Percentiles rank a stretch among this genome's conserved stretches.
phyloP scores from a whole-genome alignment of 345 rosid genomes.

The Camelina hispida region DNA sequence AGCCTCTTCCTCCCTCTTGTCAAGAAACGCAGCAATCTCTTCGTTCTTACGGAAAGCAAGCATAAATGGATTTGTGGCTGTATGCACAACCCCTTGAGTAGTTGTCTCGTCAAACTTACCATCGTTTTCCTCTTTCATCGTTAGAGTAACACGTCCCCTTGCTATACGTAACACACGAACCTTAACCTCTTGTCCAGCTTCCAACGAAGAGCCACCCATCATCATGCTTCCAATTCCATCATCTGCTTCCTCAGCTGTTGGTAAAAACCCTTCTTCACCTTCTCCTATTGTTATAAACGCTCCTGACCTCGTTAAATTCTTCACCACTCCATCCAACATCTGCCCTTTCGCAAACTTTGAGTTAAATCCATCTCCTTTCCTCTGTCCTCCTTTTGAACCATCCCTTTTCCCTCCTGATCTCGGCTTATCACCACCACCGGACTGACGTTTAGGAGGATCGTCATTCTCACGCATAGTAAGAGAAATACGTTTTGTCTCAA shows the following conservation, averaged over 20 bases:
- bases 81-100: conserved; percentile 63
- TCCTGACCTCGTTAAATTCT: conserved; percentile 76
- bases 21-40: conserved; percentile 78
- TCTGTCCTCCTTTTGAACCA: conserved; percentile 56
- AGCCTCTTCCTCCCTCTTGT: conserved; percentile 68
- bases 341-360: conserved; percentile 80
- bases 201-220: conserved; percentile 62
- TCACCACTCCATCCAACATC: conserved; percentile 78
- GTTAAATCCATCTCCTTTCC: conserved; percentile 51
- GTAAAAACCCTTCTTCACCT: conserved; percentile 92
- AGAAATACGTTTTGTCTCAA: conserved; percentile 75
- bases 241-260: conserved; percentile 74
- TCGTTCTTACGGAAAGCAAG: conserved; percentile 76
- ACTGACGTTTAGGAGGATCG: conserved; percentile 54
- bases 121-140: conserved; percentile 76
- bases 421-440: conserved; percentile 55
- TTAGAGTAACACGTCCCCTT: conserved; percentile 84
- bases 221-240: conserved; percentile 67
- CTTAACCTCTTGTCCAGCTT: conserved; percentile 75
- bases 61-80: conserved; percentile 77
- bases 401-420: conserved; percentile 59
- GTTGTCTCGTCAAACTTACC: conserved; percentile 52
- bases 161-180: conserved; percentile 68
- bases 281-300: conserved; percentile 85
- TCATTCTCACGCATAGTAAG: conserved; percentile 81